Percentiles rank a stretch among this genome's conserved stretches.
phyloP scores from a whole-genome alignment of 805 yeast genomes.

The Millerago galiae region DNA sequence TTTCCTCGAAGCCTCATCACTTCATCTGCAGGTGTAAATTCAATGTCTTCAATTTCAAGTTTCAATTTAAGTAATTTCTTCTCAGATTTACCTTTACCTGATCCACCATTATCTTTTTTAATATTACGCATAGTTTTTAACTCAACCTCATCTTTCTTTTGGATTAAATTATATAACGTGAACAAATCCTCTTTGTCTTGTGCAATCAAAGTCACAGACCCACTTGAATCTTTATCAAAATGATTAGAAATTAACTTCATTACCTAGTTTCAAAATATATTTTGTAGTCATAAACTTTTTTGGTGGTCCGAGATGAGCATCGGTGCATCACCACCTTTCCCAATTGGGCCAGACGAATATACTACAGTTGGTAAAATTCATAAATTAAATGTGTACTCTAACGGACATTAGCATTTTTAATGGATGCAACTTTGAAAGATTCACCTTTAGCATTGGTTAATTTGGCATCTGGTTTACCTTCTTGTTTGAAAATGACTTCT shows the following conservation, averaged over 20 bases:
- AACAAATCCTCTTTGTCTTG: slow-evolving; percentile 92
- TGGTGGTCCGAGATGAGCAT: background rate
- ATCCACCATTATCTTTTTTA: slow-evolving; percentile 24
- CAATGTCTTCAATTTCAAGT: slow-evolving; percentile 59
- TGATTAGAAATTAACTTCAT: slow-evolving; percentile 53
- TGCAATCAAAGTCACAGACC: slow-evolving; percentile 61
- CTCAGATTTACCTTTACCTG: slow-evolving; percentile 25
- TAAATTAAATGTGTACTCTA: slow-evolving; percentile 25
- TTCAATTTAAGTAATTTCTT: slow-evolving; percentile 57
- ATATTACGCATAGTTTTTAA: slow-evolving; percentile 65
- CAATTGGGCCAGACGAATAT: background rate
- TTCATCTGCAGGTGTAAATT: slow-evolving; percentile 73
- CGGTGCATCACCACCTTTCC: background rate
- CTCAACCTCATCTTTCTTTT: slow-evolving; percentile 67
- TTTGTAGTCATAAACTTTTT: background rate
- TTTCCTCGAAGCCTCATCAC: slow-evolving; percentile 76
- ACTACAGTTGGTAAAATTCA: background rate
- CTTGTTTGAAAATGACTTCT: slow-evolving; percentile 74
- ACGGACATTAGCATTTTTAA: slow-evolving; percentile 76
- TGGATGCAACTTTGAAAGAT: slow-evolving; percentile 62
- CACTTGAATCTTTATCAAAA: slow-evolving; percentile 55
- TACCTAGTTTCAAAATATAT: background rate
- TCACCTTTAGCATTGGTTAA: slow-evolving; percentile 80
- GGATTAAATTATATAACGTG: slow-evolving; percentile 76
- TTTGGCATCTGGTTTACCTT: slow-evolving; percentile 61